phyloP scores from a whole-genome alignment of 1,139 yeast species.

The Casaregolazyma suthepensis region DNA sequence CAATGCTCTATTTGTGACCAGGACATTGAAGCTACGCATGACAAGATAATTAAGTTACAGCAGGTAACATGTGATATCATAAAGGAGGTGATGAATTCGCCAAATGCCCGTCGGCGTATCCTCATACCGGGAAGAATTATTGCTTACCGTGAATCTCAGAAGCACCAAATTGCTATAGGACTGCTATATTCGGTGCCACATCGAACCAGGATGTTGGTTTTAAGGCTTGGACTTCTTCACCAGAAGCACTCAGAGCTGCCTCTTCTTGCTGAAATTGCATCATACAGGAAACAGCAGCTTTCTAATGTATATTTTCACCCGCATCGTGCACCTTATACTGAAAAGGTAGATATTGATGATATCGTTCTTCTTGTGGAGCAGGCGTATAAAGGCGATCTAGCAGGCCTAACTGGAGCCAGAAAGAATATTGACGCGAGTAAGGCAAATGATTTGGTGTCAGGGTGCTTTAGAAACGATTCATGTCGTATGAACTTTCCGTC shows the following conservation, averaged over 20 bases:
- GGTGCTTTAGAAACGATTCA: not conserved
- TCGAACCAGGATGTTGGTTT: not conserved
- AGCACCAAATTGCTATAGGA: not conserved
- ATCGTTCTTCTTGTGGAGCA: not conserved
- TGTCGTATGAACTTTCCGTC: constrained; percentile 1
- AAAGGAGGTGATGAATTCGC: constrained; percentile 42
- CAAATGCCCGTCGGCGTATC: constrained; percentile 39
- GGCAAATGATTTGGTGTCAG: not conserved
- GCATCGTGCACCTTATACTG: not conserved
- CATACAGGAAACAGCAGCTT: constrained; percentile 31
- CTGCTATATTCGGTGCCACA: not conserved
- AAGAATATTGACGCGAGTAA: not conserved
- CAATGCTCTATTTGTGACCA: constrained; percentile 35
- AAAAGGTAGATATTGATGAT: constrained; percentile 1
- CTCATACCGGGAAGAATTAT: constrained; percentile 55
- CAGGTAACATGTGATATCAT: constrained; percentile 42
- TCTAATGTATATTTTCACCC: constrained; percentile 24
- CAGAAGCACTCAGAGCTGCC: constrained; percentile 32
- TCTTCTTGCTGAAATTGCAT: constrained; percentile 41
- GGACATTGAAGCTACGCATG: constrained; percentile 43
- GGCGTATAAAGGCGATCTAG: not conserved
- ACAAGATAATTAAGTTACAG: constrained; percentile 43
- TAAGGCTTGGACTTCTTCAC: not conserved
- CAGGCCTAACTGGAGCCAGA: not conserved
- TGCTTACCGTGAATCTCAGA: constrained; percentile 25